phyloP scores from a whole-genome alignment of 768 basidiomycete genomes.

The Phlegmacium glaucopus region DNA sequence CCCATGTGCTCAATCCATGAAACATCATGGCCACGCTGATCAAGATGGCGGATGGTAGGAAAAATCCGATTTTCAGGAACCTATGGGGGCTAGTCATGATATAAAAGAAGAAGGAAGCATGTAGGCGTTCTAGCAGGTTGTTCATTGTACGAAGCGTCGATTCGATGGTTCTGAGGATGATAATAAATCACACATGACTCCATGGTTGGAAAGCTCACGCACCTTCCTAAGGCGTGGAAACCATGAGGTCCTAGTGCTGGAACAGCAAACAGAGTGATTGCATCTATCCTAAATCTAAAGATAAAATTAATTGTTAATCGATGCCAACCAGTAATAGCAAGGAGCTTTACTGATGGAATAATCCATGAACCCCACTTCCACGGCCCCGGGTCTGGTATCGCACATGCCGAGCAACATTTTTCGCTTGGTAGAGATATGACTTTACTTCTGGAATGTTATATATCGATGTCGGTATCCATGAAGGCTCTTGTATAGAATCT shows the following conservation, averaged over 20 bases:
- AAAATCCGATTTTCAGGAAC: slow-evolving; percentile 89
- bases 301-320: slow-evolving; percentile 2
- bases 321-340: background rate
- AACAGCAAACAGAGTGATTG: slow-evolving; percentile 84
- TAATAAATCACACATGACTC: slow-evolving; percentile 2
- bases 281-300: slow-evolving; percentile 86
- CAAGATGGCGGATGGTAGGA: slow-evolving; percentile 83
- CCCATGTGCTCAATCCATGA: slow-evolving; percentile 74
- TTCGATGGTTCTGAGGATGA: slow-evolving; percentile 68
- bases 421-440: slow-evolving; percentile 55
- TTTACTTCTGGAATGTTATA: slow-evolving; percentile 41
- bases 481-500: slow-evolving; percentile 20
- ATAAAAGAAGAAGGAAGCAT: slow-evolving; percentile 98
- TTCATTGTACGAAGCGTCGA: slow-evolving; percentile 87
- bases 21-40: slow-evolving; percentile 86
- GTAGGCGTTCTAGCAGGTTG: slow-evolving; percentile 92
- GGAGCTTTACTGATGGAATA: slow-evolving; percentile 72
- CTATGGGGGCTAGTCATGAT: slow-evolving; percentile 57
- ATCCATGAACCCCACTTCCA: slow-evolving; percentile 85
- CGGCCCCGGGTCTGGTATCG: slow-evolving; percentile 74
- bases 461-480: slow-evolving; percentile 46
- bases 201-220: slow-evolving; percentile 17
- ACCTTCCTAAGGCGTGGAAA: slow-evolving; percentile 91
- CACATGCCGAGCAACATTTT: slow-evolving; percentile 68
- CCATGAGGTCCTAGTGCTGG: slow-evolving; percentile 93